Base-by-base conservation (phyloP, 2,329 filamentous ascomycete genomes). In the Harringtonia lauricola region DNA sequence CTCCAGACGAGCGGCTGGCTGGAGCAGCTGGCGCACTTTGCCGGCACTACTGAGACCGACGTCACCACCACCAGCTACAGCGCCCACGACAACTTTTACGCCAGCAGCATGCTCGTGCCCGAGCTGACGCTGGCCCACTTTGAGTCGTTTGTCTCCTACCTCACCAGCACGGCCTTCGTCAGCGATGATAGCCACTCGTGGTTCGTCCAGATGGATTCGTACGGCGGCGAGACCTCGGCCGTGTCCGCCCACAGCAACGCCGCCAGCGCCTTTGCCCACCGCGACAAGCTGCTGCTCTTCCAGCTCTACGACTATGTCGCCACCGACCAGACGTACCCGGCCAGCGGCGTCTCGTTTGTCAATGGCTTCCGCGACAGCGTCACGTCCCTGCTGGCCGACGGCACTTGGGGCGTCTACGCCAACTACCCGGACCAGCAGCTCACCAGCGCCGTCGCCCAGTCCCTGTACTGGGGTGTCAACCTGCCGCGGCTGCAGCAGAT, bases 371-470 rank as follows among this genome's bases (percentile, higher is more conserved):
- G 66, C 47, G 56, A 61, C 42, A 41, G 49, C n/a, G 56, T 60
- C 41, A 57, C 52, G 3, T 46, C 51, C 9, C 52, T 53, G 26
- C 49, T 59, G 18, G 42, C 57, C 13, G 51, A 60, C 30, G 60
- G 57, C 2, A 51, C 58, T 8, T 71, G 68, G 56, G 68, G 67
- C 17, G 67, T 67, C 45, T 76, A 75, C 49, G 59, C 68, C 50
- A 75, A 75, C 59, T 76, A 75, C 42, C 64, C 70, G 4, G 72
- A 76, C 51, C 64, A 70, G 0, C 63, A 58, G 36, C 59, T 73
- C 45, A 60, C 62, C 52, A 59, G 64, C n/a, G 59, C 59, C 2
- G 61, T 61, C n/a, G 72, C 72, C 3, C 65, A 71, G 49, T 54
- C 65, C 46, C 54, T 70, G 49, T 74, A 75, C 56, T 75, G 68